These are phyloP conservation scores for Rubia peregrina DNA, from an alignment of 305 asterid genomes.

Conservation along the genomic window DNA sequence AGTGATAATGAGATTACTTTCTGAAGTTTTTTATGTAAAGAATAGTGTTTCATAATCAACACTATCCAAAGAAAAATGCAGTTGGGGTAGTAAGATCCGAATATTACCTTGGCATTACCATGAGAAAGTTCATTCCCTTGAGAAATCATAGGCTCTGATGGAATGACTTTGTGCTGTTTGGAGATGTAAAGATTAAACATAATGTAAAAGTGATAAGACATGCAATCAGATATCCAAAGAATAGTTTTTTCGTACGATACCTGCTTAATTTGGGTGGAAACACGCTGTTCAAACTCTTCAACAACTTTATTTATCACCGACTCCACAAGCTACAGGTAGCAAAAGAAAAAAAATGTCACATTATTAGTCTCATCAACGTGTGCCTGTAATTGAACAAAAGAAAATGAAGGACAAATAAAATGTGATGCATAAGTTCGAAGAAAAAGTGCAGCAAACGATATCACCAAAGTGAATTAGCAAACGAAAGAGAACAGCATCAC, in stretches of 20 bases:
- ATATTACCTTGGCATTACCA: constrained; percentile 38
- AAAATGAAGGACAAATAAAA: constrained; percentile 2
- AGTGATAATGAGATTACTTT: constrained; percentile 8
- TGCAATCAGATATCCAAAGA: neutral
- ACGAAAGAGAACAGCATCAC: neutral
- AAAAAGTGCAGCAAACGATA: neutral
- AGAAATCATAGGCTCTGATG: constrained; percentile 32
- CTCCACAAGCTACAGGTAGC: constrained; percentile 66
- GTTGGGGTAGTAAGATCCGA: neutral
- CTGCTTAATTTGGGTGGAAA: constrained; percentile 55
- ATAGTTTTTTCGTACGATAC: constrained; percentile 24
- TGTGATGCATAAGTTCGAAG: neutral
- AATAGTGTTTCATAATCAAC: neutral
- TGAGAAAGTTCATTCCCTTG: constrained; percentile 35
- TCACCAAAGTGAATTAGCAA: neutral
- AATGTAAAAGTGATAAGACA: constrained; percentile 8
- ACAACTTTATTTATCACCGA: constrained; percentile 80
- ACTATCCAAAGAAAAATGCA: neutral
- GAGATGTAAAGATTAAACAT: constrained; percentile 9
- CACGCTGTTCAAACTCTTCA: constrained; percentile 76
- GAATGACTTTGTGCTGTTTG: constrained; percentile 47
- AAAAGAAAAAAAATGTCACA: neutral
- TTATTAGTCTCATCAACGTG: constrained; percentile 88
- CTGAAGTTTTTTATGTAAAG: neutral
- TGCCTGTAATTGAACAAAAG: constrained; percentile 40